Conservation (phyloP, 371 early-diverging fungal genomes). For the Mycotypha africana region DNA sequence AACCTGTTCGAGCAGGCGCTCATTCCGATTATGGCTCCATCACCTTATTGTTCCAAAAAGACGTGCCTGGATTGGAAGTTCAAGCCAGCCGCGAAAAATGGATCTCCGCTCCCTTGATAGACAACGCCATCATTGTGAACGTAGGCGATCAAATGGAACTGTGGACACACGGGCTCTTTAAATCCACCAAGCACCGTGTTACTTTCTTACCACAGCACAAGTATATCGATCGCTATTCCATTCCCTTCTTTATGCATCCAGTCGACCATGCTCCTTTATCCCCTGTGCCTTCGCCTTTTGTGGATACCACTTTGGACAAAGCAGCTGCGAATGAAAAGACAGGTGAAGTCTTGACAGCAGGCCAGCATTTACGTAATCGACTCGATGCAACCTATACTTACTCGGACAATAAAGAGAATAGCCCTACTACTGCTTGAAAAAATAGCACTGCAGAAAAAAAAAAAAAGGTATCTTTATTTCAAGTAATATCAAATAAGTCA, state of each 20-base stretch:
- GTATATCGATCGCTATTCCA: constrained; percentile 59
- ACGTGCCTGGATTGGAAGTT: constrained; percentile 65
- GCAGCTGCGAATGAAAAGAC: neutral
- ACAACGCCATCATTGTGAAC: constrained; percentile 61
- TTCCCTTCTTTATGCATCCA: constrained; percentile 67
- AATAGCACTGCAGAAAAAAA: too few relatives aligned
- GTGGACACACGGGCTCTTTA: constrained; percentile 70
- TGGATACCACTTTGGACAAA: constrained; percentile 10
- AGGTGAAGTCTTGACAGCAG: constrained; percentile 23
- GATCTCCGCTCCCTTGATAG: constrained; percentile 60
- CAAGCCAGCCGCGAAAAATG: constrained; percentile 49
- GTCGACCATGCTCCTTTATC: constrained; percentile 33
- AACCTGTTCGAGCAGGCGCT: constrained; percentile 53
- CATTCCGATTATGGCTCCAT: constrained; percentile 72
- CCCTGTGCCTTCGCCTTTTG: constrained; percentile 37
- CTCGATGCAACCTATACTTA: constrained; percentile 40
- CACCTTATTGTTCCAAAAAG: constrained; percentile 69
- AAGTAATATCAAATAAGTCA: too few relatives aligned
- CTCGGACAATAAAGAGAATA: too few relatives aligned
- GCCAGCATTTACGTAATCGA: constrained; percentile 30
- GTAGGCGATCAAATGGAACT: constrained; percentile 59
- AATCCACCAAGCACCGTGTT: constrained; percentile 69
- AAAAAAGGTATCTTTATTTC: too few relatives aligned
- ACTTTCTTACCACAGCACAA: constrained; percentile 55
- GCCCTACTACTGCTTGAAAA: too few relatives aligned